Base-by-base conservation (phyloP, 1,284 basidiomycete species). In the Pseudozyma tsukubaensis region DNA sequence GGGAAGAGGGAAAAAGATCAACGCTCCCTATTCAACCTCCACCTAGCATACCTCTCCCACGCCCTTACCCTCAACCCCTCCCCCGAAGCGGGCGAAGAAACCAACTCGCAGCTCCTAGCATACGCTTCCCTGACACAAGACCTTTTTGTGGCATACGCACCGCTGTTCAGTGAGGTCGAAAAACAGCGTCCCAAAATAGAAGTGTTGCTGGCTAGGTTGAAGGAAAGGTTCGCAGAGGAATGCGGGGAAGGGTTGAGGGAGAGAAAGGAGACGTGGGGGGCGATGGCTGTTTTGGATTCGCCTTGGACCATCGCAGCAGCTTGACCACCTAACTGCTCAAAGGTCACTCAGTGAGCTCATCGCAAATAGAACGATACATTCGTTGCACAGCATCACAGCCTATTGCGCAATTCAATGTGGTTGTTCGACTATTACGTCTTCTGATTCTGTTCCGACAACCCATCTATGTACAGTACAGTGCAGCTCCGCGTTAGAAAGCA, bases 401-500 rank as follows among this genome's bases (percentile, higher is more conserved):
- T n/a, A n/a, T n/a, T n/a, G n/a, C n/a, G n/a, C n/a, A n/a, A n/a
- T n/a, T n/a, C n/a, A n/a, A n/a, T n/a, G n/a, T n/a, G n/a, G n/a
- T n/a, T n/a, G n/a, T n/a, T n/a, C n/a, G n/a, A n/a, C n/a, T n/a
- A n/a, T n/a, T n/a, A n/a, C n/a, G n/a, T n/a, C n/a, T n/a, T n/a
- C n/a, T n/a, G n/a, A n/a, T n/a, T n/a, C n/a, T n/a, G n/a, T n/a
- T n/a, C n/a, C n/a, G n/a, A n/a, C n/a, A n/a, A n/a, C n/a, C n/a
- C n/a, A n/a, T n/a, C n/a, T n/a, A n/a, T n/a, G n/a, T n/a, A n/a
- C n/a, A n/a, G n/a, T n/a, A n/a, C n/a, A n/a, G n/a, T n/a, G n/a
- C n/a, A n/a, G n/a, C n/a, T 32, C 32, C 21, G 0, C 29, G 8
- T 45, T 36, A 74, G 39, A 74, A 74, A 12, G 72, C 72, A 57